These are phyloP conservation scores for Coemansia sp. DNA, from an alignment of 192 early-diverging fungal species.

Conservation along the genomic window DNA sequence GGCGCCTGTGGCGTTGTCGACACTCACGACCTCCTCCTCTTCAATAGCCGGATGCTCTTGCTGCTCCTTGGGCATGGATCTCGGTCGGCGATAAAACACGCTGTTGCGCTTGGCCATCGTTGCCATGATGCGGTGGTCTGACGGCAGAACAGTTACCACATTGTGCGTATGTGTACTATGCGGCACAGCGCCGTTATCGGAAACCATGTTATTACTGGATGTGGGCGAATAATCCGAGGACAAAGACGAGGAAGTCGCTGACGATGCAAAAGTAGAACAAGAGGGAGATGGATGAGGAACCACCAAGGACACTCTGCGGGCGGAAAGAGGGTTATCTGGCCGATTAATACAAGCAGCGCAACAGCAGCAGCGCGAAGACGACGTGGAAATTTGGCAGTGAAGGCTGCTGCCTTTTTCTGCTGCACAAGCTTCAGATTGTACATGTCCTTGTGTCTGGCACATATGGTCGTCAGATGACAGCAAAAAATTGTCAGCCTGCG, in stretches of 20 bases:
- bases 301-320: background rate
- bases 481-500: conserved; percentile 4
- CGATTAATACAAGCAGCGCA: background rate
- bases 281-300: background rate
- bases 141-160: background rate
- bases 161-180: background rate
- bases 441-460: conserved; percentile 3
- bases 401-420: too few species aligned
- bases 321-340: background rate
- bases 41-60: background rate
- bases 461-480: conserved; percentile 11
- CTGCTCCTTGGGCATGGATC: background rate
- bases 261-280: background rate
- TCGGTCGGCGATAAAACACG: conserved; percentile 32
- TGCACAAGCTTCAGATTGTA: background rate
- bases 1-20: too few species aligned
- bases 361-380: background rate
- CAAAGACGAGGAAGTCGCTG: background rate
- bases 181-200: background rate
- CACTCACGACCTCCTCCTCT: too few species aligned
- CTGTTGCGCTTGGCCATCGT: conserved; percentile 17
- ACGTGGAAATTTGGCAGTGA: too few species aligned
- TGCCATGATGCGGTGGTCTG: background rate
- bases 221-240: background rate
- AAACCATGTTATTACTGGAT: background rate